A percentile compares a stretch with the other conserved stretches of the same genome.
phyloP scores from a whole-genome alignment of 2,329 filamentous ascomycete species.

The Aspergillus neotritici region DNA sequence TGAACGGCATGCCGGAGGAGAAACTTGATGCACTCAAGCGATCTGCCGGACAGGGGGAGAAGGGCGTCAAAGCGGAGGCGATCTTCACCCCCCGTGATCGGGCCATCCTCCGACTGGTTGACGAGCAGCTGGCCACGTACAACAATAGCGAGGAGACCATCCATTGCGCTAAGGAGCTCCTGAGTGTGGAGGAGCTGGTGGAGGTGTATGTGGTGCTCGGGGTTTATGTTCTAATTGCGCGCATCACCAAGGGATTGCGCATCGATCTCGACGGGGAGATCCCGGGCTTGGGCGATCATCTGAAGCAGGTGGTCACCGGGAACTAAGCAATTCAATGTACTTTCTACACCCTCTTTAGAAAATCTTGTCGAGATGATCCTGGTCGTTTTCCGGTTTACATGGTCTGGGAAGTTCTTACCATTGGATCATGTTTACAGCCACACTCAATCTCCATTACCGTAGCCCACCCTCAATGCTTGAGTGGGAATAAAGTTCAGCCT shows the following conservation, averaged over 20 bases:
- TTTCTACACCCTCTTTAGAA: no score
- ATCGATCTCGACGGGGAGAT: conserved; percentile 7
- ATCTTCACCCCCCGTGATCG: conserved; percentile 4
- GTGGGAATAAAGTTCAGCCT: no score
- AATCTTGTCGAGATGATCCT: no score
- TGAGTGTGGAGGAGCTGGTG: conserved; percentile 6
- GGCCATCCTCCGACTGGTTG: conserved; percentile 5
- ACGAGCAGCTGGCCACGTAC: conserved; percentile 8
- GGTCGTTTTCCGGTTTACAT: no score
- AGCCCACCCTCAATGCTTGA: no score
- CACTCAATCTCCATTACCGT: no score
- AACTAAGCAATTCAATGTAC: no score
- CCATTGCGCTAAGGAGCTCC: neutral
- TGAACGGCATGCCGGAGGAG: conserved; percentile 3
- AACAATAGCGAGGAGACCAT: conserved; percentile 6
- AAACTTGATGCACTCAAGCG: conserved; percentile 6
- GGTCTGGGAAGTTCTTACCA: no score
- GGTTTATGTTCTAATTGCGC: conserved; percentile 6
- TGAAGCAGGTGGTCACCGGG: no score
- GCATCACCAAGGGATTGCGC: conserved; percentile 7
- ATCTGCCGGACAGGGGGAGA: neutral
- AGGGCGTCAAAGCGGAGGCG: neutral
- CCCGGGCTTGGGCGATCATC: conserved; percentile 4
- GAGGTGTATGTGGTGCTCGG: conserved; percentile 10
- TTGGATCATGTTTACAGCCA: no score